These are phyloP conservation scores for Carpediemonas membranifera DNA, from an alignment of 78 protist species.

Conservation along the genomic window DNA sequence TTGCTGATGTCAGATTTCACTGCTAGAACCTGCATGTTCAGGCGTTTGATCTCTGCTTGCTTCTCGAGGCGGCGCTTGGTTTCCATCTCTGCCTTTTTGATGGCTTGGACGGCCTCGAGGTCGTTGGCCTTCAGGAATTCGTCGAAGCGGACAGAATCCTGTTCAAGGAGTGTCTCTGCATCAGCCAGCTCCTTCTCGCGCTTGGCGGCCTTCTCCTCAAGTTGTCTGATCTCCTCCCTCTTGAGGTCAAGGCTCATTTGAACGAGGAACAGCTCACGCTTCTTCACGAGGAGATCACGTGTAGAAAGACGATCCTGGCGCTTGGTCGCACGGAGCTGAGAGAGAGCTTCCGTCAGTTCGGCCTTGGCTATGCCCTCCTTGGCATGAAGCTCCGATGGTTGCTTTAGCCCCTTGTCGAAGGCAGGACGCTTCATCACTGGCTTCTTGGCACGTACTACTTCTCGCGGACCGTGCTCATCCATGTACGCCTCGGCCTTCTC, in stretches of 20 bases:
- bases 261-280: constrained; percentile 58
- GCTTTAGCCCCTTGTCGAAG: no score
- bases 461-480: constrained; percentile 8
- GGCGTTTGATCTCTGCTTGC: constrained; percentile 46
- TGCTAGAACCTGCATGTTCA: constrained; percentile 29
- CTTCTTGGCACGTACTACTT: constrained; percentile 15
- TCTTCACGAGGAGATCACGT: no score
- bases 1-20: constrained; percentile 40
- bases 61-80: constrained; percentile 44
- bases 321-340: no score
- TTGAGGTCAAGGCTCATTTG: constrained; percentile 49
- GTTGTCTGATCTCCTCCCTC: constrained; percentile 46
- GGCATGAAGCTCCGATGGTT: constrained; percentile 19
- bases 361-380: constrained; percentile 48
- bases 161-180: constrained; percentile 32
- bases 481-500: background rate
- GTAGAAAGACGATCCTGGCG: no score
- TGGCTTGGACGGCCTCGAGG: constrained; percentile 42
- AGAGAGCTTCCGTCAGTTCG: no score
- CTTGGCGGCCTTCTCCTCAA: constrained; percentile 45
- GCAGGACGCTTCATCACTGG: background rate
- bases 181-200: constrained; percentile 27
- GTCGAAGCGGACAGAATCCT: constrained; percentile 37
- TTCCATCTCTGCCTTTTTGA: constrained; percentile 42
- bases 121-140: constrained; percentile 40